Evolutionary conservation across 805 yeast species (phyloP).

Genomic region (Yamadazyma olivae): DNA sequence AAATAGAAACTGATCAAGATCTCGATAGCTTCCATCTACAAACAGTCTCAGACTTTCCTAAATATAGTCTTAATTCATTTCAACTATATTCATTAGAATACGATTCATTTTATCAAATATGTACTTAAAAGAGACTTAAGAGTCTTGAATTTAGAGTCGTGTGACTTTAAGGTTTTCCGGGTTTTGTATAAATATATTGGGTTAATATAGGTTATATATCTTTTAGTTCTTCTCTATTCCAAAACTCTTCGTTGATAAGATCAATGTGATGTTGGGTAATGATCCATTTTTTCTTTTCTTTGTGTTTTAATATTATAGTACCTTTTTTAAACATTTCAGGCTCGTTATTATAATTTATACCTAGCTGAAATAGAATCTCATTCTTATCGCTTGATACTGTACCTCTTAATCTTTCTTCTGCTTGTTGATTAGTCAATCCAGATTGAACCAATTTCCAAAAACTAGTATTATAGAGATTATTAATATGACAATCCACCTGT

Average conservation of each 20-base stretch:
- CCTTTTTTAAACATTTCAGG: constrained; percentile 89
- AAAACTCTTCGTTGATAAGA: constrained; percentile 60
- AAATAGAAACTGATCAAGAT: too few relatives aligned
- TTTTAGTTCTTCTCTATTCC: constrained; percentile 39
- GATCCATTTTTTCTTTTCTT: constrained; percentile 46
- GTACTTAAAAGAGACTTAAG: too few relatives aligned
- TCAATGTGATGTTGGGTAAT: constrained; percentile 53
- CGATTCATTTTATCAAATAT: too few relatives aligned
- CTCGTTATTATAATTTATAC: constrained; percentile 87
- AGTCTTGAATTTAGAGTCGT: too few relatives aligned
- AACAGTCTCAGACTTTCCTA: too few relatives aligned
- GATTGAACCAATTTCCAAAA: constrained; percentile 81
- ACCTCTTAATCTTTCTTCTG: constrained; percentile 74
- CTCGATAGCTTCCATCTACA: too few relatives aligned
- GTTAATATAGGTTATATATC: too few relatives aligned
- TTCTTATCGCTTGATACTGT: constrained; percentile 83
- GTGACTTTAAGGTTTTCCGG: too few relatives aligned
- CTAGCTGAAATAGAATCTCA: constrained; percentile 80
- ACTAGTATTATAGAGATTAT: constrained; percentile 87
- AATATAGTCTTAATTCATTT: too few relatives aligned
- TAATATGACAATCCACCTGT: constrained; percentile 94
- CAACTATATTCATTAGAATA: too few relatives aligned
- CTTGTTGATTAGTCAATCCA: constrained; percentile 69
- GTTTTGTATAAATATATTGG: too few relatives aligned
- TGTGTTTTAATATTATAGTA: constrained; percentile 57